Conservation (phyloP, 805 yeast genomes). For the Kluyveromyces nonfermentans region DNA sequence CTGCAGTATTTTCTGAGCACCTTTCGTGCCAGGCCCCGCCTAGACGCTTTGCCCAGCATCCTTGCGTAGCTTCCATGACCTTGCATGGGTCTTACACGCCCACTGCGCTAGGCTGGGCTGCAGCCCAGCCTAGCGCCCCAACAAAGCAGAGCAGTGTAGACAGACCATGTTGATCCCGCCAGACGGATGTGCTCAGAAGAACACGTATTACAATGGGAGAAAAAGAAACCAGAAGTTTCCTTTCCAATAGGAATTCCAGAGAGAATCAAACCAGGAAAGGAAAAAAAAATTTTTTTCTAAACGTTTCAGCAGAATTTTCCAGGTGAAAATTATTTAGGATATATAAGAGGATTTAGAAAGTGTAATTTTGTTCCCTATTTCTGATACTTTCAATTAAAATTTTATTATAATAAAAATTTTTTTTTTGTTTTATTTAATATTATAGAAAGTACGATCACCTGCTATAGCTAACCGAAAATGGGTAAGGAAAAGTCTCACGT, state of each 20-base stretch:
- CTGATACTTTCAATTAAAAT: background rate
- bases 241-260: background rate
- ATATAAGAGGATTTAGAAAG: background rate
- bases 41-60: too few relatives aligned
- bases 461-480: slow-evolving; percentile 30
- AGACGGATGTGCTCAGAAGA: too few relatives aligned
- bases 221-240: background rate
- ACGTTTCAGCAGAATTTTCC: background rate
- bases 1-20: too few relatives aligned
- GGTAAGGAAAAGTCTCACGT: slow-evolving; percentile 97
- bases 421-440: too few relatives aligned
- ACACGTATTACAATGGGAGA: background rate
- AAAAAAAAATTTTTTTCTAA: background rate
- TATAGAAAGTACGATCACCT: background rate
- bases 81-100: too few relatives aligned
- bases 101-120: too few relatives aligned
- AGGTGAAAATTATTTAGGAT: background rate
- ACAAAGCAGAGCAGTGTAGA: too few relatives aligned
- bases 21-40: too few relatives aligned
- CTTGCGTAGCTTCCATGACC: too few relatives aligned
- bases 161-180: too few relatives aligned
- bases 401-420: background rate
- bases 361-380: background rate
- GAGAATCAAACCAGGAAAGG: background rate
- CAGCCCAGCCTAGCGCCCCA: too few relatives aligned